These are phyloP conservation scores for Septoria linicola DNA, from an alignment of 2,329 filamentous ascomycete species.

Conservation along the genomic window DNA sequence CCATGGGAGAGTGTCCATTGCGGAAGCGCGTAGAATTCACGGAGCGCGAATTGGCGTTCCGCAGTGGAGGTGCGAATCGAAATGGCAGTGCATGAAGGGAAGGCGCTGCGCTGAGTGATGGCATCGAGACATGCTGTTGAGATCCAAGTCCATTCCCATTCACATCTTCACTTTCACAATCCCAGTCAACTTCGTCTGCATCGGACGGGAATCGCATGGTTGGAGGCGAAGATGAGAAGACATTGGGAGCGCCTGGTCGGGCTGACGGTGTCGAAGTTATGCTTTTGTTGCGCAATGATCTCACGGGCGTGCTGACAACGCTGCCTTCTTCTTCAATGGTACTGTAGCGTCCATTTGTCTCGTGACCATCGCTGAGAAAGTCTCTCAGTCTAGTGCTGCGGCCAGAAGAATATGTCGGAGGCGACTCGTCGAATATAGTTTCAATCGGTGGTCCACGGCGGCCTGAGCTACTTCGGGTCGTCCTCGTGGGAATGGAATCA, in stretches of 20 bases:
- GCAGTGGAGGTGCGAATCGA: conserved; percentile 29
- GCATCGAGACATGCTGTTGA: conserved; percentile 37
- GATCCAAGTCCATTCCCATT: conserved; percentile 35
- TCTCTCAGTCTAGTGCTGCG: conserved; percentile 46
- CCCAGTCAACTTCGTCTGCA: conserved; percentile 38
- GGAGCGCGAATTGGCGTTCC: conserved; percentile 34
- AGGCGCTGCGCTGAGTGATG: conserved; percentile 7
- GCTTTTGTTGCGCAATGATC: conserved; percentile 42
- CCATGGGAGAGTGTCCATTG: conserved; percentile 38
- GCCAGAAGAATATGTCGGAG: conserved; percentile 35
- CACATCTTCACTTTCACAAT: conserved; percentile 36
- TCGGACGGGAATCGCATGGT: conserved; percentile 41
- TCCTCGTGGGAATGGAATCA: conserved; percentile 71
- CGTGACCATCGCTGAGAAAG: conserved; percentile 48
- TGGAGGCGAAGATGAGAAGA: conserved; percentile 48
- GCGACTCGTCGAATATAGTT: conserved; percentile 79
- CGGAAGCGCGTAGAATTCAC: conserved; percentile 41
- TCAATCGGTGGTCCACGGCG: conserved; percentile 70
- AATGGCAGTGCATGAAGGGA: conserved; percentile 21
- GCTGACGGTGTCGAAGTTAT: conserved; percentile 40
- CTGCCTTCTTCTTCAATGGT: conserved; percentile 54
- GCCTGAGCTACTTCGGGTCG: conserved; percentile 64
- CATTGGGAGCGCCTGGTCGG: conserved; percentile 31
- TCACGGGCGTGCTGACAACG: conserved; percentile 48
- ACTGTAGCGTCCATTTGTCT: conserved; percentile 40